Conservation (phyloP, 2,329 filamentous ascomycete species). For the Curvularia sp. region DNA sequence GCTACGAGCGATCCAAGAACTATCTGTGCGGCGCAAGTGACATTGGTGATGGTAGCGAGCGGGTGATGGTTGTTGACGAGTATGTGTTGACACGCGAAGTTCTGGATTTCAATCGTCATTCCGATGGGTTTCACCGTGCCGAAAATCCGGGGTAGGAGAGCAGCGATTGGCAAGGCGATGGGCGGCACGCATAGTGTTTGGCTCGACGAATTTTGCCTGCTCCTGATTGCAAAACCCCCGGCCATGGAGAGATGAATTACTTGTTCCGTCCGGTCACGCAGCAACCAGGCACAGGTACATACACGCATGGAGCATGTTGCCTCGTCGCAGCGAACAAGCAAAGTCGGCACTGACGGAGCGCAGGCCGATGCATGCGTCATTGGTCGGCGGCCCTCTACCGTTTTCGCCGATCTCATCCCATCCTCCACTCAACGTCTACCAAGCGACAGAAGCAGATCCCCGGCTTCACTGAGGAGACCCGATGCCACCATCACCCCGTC, state of each 20-base stretch:
- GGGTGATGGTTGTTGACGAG: background rate
- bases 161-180: conserved; percentile 2
- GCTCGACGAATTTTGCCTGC: background rate
- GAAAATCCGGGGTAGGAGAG: conserved; percentile 14
- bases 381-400: conserved; percentile 17
- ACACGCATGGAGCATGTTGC: background rate
- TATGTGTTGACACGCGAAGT: background rate
- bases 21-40: background rate
- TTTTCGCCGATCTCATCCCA: conserved; percentile 21
- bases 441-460: conserved; percentile 19
- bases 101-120: conserved; percentile 9
- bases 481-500: conserved; percentile 18
- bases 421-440: conserved; percentile 21
- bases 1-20: background rate
- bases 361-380: conserved; percentile 21
- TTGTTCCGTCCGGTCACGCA: background rate
- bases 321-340: background rate
- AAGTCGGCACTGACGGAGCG: conserved; percentile 5
- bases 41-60: conserved; percentile 11
- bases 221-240: background rate
- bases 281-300: conserved; percentile 1
- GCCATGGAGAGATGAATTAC: background rate
- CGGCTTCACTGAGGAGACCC: conserved; percentile 38
- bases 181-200: background rate
- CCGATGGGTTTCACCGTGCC: conserved; percentile 18